Evolutionary conservation across 257 asterid genomes (phyloP).

Genomic region (Schizonepeta tenuifolia): DNA sequence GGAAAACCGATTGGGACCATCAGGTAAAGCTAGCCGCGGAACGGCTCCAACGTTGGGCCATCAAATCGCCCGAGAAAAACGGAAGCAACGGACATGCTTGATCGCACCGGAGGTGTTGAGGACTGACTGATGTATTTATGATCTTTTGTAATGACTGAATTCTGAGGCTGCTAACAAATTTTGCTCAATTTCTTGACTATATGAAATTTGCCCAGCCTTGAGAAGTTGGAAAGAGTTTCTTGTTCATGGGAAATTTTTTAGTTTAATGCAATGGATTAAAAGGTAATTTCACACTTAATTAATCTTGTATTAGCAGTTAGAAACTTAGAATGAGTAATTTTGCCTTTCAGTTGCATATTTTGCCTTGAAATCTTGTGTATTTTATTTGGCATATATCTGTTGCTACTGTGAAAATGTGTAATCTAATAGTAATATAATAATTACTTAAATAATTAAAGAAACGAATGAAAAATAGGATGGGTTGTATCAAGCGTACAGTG

Average conservation of each 20-base stretch:
- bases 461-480: too few relatives aligned
- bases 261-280: not conserved
- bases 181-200: not conserved
- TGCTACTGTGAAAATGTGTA: too few relatives aligned
- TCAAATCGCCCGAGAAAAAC: conserved; percentile 53
- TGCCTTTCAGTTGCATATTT: not conserved
- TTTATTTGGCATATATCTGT: not conserved
- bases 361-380: not conserved
- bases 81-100: conserved; percentile 3
- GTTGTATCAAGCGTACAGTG: too few relatives aligned
- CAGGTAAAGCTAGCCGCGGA: conserved; percentile 54
- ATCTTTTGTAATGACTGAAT: not conserved
- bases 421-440: too few relatives aligned
- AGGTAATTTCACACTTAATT: too few relatives aligned
- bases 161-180: not conserved
- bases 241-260: too few relatives aligned
- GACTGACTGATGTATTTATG: not conserved
- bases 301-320: too few relatives aligned
- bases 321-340: not conserved
- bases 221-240: too few relatives aligned
- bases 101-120: not conserved
- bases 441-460: too few relatives aligned
- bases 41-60: conserved; percentile 53
- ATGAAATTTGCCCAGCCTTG: too few relatives aligned
- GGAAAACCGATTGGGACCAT: conserved; percentile 76